Percentiles rank a stretch among this genome's conserved stretches.
Conservation (phyloP, 176 grass and related monocot species). For the Musa itinerans region DNA sequence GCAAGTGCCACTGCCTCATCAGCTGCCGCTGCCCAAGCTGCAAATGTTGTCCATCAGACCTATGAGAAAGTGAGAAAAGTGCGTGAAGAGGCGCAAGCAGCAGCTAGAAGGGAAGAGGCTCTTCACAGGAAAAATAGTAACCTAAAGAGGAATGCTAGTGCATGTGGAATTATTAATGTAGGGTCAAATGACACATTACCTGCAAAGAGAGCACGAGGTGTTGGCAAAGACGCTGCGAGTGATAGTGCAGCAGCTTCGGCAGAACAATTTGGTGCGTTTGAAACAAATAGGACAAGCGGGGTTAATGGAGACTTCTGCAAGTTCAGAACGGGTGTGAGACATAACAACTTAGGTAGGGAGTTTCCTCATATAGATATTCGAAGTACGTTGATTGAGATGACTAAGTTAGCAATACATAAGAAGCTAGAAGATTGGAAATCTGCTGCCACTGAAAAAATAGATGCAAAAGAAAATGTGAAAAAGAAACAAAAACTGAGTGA, state of each 20-base stretch:
- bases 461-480: conserved; percentile 16
- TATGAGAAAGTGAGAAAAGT: conserved; percentile 45
- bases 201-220: conserved; percentile 22
- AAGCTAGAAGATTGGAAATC: conserved; percentile 25
- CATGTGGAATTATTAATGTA: conserved; percentile 23
- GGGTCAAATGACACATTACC: conserved; percentile 10
- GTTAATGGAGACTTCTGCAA: conserved; percentile 14
- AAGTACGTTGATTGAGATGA: conserved; percentile 24
- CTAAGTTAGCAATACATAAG: conserved; percentile 15
- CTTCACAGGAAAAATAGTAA: conserved; percentile 37
- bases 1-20: conserved; percentile 59
- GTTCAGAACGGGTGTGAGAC: conserved; percentile 8
- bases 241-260: conserved; percentile 6
- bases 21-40: conserved; percentile 35
- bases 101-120: conserved; percentile 43
- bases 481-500: conserved; percentile 33
- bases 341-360: conserved; percentile 7
- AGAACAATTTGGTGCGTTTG: background rate
- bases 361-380: conserved; percentile 6
- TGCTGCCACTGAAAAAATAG: conserved; percentile 13
- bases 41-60: conserved; percentile 44
- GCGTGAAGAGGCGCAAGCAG: conserved; percentile 43
- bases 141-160: conserved; percentile 32
- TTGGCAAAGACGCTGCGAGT: conserved; percentile 17
- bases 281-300: conserved; percentile 27